Conservation (phyloP, 2,329 filamentous ascomycete species). For the Mycocentrospora acerina region DNA sequence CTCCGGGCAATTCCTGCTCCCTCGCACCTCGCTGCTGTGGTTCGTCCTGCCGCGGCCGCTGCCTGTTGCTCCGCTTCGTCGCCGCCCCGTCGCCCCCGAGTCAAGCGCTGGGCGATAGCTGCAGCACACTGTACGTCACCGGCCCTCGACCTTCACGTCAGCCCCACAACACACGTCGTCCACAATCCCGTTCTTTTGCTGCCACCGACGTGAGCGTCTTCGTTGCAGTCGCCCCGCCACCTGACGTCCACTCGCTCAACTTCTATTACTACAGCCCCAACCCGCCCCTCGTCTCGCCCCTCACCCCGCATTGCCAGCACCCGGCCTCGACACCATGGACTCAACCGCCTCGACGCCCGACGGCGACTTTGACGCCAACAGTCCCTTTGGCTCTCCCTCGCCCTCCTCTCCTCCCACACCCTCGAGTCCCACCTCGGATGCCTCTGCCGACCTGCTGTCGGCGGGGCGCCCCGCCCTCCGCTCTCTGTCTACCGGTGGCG, state of each 20-base stretch:
- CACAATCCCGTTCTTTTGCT: slow-evolving; percentile 4
- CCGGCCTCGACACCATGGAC: slow-evolving; percentile 25
- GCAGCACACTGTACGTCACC: slow-evolving; percentile 20
- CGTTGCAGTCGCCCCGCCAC: slow-evolving; percentile 15
- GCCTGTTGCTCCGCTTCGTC: slow-evolving; percentile 3
- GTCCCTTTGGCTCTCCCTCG: slow-evolving; percentile 34
- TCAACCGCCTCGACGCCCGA: slow-evolving; percentile 33
- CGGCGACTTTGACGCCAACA: slow-evolving; percentile 34
- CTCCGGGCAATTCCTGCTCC: slow-evolving; percentile 3
- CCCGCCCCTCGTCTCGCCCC: slow-evolving; percentile 4
- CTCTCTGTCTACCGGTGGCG: slow-evolving; percentile 58
- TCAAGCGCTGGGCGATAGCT: slow-evolving; percentile 1
- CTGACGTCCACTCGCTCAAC: slow-evolving; percentile 8
- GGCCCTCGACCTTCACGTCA: slow-evolving; percentile 14
- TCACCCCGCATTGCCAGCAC: slow-evolving; percentile 20
- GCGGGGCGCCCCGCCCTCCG: slow-evolving; percentile 56
- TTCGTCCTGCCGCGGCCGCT: slow-evolving; percentile 6
- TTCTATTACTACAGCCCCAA: slow-evolving; percentile 9
- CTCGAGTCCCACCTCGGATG: slow-evolving; percentile 21
- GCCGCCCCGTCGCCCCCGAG: slow-evolving; percentile 14
- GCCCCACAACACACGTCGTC: slow-evolving; percentile 8
- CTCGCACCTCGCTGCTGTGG: slow-evolving; percentile 1
- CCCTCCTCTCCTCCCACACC: slow-evolving; percentile 31
- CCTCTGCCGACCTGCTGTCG: slow-evolving; percentile 21
- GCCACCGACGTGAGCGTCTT: slow-evolving; percentile 13